These are phyloP conservation scores for Apophysomyces ossiformis DNA, from an alignment of 371 early-diverging fungal species.

Conservation along the genomic window DNA sequence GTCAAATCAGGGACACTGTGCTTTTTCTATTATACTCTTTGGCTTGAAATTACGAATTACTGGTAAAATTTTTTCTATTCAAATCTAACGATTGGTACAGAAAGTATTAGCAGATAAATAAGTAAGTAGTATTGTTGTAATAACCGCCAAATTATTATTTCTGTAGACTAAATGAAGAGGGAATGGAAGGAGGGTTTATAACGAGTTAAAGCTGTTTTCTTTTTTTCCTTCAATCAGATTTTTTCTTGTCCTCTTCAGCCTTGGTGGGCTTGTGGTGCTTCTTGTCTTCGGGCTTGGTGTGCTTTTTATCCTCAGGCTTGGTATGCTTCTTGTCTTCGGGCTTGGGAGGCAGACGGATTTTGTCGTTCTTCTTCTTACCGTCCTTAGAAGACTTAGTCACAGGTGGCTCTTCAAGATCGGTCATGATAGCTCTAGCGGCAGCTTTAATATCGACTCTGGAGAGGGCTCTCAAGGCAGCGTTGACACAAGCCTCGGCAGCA, in stretches of 20 bases:
- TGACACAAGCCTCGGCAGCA: constrained; percentile 19
- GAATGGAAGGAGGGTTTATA: too few species aligned
- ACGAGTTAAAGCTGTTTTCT: neutral
- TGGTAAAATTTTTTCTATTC: too few species aligned
- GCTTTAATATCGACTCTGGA: constrained; percentile 9
- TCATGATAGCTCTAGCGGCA: constrained; percentile 4
- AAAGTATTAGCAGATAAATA: too few species aligned
- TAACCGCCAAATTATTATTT: too few species aligned
- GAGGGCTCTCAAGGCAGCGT: constrained; percentile 12
- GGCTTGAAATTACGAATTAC: too few species aligned
- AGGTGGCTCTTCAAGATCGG: neutral
- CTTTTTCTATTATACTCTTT: too few species aligned
- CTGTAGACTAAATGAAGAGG: too few species aligned
- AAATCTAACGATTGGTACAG: too few species aligned
- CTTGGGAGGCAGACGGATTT: constrained; percentile 2
- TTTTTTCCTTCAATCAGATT: neutral
- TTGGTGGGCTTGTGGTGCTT: neutral
- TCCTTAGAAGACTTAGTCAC: neutral
- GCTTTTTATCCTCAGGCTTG: neutral
- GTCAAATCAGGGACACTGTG: neutral
- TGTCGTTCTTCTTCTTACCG: too few species aligned
- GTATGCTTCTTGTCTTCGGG: neutral
- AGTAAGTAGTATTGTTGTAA: too few species aligned
- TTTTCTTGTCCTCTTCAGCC: neutral
- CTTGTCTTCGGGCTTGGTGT: neutral